Percentiles rank a stretch among this genome's conserved stretches.
These are phyloP conservation scores for Coccomyxa sp. DNA, from an alignment of 139 green algal species.

Conservation along the genomic window DNA sequence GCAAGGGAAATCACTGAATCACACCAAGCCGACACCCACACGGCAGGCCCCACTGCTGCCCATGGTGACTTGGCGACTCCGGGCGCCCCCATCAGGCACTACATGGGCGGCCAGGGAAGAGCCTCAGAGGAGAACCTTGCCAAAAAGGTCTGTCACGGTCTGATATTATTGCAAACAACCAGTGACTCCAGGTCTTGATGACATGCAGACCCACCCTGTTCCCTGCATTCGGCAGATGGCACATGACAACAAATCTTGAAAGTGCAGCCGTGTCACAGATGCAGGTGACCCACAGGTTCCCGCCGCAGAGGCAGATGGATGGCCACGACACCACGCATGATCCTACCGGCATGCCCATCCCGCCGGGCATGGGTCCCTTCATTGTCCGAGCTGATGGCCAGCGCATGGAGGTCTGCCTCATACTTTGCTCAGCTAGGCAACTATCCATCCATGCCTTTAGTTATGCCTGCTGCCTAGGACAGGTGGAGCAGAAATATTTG, in stretches of 20 bases:
- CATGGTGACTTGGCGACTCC: too few species aligned
- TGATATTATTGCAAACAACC: too few species aligned
- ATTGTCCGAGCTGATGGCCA: constrained; percentile 6
- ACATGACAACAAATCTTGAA: too few species aligned
- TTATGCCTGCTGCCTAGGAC: not conserved
- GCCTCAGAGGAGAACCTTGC: too few species aligned
- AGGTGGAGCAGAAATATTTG: not conserved
- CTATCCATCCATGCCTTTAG: not conserved
- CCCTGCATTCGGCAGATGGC: too few species aligned
- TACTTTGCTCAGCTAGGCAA: not conserved
- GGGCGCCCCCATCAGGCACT: too few species aligned
- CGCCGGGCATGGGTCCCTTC: constrained; percentile 6
- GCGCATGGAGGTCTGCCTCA: not conserved
- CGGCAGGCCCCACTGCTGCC: not conserved
- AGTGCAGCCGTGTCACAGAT: not conserved
- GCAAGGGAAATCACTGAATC: constrained; percentile 20
- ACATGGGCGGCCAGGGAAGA: too few species aligned
- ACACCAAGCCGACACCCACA: not conserved
- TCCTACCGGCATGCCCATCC: not conserved
- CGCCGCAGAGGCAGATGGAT: not conserved
- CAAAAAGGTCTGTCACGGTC: too few species aligned
- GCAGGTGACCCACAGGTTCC: not conserved
- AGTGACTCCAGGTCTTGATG: too few species aligned
- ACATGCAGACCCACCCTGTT: too few species aligned
- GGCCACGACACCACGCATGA: constrained; percentile 1